Evolutionary conservation across 305 asterid species (phyloP).

Genomic region (Fraxinus ornus): DNA sequence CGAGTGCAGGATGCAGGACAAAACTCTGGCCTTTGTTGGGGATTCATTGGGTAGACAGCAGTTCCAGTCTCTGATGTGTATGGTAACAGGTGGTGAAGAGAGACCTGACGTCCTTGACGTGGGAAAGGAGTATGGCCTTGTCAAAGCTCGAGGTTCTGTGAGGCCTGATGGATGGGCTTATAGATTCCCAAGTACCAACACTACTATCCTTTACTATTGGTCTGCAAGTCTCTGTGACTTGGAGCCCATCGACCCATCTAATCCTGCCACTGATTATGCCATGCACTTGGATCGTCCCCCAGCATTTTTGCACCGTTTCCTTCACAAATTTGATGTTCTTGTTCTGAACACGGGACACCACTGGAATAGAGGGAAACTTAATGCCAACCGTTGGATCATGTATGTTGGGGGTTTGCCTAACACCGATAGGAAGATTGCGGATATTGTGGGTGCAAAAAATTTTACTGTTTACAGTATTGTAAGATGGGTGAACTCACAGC

Average conservation of each 20-base stretch:
- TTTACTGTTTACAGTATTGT: constrained; percentile 63
- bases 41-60: constrained; percentile 98
- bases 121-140: constrained; percentile 78
- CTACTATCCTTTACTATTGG: constrained; percentile 91
- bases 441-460: constrained; percentile 65
- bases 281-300: constrained; percentile 86
- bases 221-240: constrained; percentile 85
- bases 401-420: constrained; percentile 64
- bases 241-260: constrained; percentile 53
- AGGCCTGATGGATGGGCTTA: constrained; percentile 98
- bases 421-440: constrained; percentile 53
- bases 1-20: constrained; percentile 66
- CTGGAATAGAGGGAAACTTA: constrained; percentile 89
- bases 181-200: constrained; percentile 66
- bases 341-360: constrained; percentile 93
- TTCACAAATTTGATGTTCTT: constrained; percentile 58
- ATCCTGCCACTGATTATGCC: constrained; percentile 18
- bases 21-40: constrained; percentile 85
- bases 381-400: constrained; percentile 85
- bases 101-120: constrained; percentile 66
- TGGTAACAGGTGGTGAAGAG: constrained; percentile 81
- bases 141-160: constrained; percentile 66
- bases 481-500: constrained; percentile 76
- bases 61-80: constrained; percentile 38
- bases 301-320: constrained; percentile 53